These are phyloP conservation scores for Cryphonectria nitschkei DNA, from an alignment of 2,329 filamentous ascomycete genomes.

Conservation along the genomic window DNA sequence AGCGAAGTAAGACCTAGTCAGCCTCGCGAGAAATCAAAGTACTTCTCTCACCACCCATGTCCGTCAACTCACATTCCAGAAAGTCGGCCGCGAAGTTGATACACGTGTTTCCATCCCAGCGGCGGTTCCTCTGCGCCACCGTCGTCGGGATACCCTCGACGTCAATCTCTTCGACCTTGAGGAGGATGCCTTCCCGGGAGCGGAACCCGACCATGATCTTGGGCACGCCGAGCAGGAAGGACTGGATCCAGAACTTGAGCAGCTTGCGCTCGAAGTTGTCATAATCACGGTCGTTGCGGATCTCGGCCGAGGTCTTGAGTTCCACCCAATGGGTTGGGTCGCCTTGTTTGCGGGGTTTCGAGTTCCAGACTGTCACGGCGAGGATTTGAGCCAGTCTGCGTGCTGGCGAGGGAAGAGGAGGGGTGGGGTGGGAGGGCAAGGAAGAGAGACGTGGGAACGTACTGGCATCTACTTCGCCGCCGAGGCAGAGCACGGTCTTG, in stretches of 20 bases:
- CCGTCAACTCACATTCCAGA: constrained; percentile 66
- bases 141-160: constrained; percentile 78
- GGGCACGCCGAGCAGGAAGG: constrained; percentile 89
- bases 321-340: constrained; percentile 90
- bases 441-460: constrained; percentile 36
- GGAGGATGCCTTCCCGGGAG: constrained; percentile 70
- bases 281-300: constrained; percentile 68
- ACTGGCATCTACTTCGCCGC: constrained; percentile 92
- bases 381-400: neutral
- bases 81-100: constrained; percentile 87
- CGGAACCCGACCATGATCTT: constrained; percentile 92
- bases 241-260: constrained; percentile 96
- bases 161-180: constrained; percentile 74
- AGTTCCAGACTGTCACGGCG: constrained; percentile 71
- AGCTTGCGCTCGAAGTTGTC: constrained; percentile 86
- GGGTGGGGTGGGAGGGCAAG: constrained; percentile 17
- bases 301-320: constrained; percentile 84
- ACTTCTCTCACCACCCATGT: neutral
- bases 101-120: constrained; percentile 91
- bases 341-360: constrained; percentile 68
- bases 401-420: constrained; percentile 17
- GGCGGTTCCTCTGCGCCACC: constrained; percentile 68
- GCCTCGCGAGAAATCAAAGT: neutral
- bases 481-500: constrained; percentile 73
- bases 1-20: neutral